A percentile compares a stretch with the other conserved stretches of the same genome.
phyloP scores from a whole-genome alignment of 2,329 filamentous ascomycete species.

The Phaeoacremonium minimum region DNA sequence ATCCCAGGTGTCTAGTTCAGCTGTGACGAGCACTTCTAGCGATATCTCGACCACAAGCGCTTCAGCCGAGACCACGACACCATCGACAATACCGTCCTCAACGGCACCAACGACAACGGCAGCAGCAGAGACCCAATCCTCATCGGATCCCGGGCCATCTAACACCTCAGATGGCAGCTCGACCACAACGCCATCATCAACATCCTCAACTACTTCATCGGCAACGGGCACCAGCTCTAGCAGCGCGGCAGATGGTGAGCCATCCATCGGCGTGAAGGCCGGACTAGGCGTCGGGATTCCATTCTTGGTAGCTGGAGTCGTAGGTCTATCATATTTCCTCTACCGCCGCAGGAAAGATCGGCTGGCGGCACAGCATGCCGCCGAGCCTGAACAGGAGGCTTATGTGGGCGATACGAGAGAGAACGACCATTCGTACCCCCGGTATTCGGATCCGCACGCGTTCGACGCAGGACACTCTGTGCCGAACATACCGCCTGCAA shows the following conservation, averaged over 20 bases:
- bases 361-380: too few species aligned
- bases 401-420: too few species aligned
- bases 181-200: background rate
- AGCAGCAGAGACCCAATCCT: slow-evolving; percentile 1
- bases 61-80: background rate
- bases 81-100: background rate
- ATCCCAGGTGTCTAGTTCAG: background rate
- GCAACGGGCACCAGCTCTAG: background rate
- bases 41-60: background rate
- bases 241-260: too few species aligned
- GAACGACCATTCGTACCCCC: too few species aligned
- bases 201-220: background rate
- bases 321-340: too few species aligned
- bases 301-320: too few species aligned
- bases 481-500: too few species aligned
- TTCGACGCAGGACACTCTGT: too few species aligned
- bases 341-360: too few species aligned
- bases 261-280: slow-evolving; percentile 5
- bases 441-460: too few species aligned
- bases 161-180: slow-evolving; percentile 1
- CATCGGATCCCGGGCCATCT: slow-evolving; percentile 1
- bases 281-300: slow-evolving; percentile 8
- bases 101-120: background rate
- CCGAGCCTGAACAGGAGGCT: too few species aligned
- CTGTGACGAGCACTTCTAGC: background rate